Evolutionary conservation across 2,329 filamentous ascomycete species (phyloP).

Genomic region (Fusarium tanahbumbuense): DNA sequence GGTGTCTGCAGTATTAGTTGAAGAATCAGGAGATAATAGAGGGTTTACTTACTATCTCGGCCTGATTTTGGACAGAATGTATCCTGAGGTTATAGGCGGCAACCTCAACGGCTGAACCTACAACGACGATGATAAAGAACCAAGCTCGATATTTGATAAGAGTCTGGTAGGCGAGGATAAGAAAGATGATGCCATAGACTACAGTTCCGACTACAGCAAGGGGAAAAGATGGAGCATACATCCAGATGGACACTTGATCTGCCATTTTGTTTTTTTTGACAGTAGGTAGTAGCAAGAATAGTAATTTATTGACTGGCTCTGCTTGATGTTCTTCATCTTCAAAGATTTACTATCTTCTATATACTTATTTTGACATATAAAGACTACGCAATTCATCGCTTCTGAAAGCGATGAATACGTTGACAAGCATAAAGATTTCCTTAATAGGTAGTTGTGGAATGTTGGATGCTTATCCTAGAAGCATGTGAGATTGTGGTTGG

Average conservation of each 20-base stretch:
- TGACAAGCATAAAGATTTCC: slow-evolving; percentile 4
- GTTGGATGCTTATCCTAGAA: background rate
- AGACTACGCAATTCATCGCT: slow-evolving; percentile 19
- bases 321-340: background rate
- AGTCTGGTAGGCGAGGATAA: slow-evolving; percentile 55
- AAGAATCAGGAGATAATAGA: too few species aligned
- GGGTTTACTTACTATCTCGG: slow-evolving; percentile 48
- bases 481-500: slow-evolving; percentile 12
- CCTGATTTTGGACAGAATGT: slow-evolving; percentile 51
- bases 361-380: slow-evolving; percentile 5
- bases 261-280: slow-evolving; percentile 23
- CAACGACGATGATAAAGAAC: slow-evolving; percentile 57
- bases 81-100: slow-evolving; percentile 55
- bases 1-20: slow-evolving; percentile 44
- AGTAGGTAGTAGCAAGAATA: background rate
- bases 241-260: slow-evolving; percentile 52
- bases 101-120: slow-evolving; percentile 57
- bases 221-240: slow-evolving; percentile 58
- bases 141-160: slow-evolving; percentile 55
- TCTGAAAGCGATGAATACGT: slow-evolving; percentile 38
- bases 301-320: background rate
- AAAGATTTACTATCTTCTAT: background rate
- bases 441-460: background rate
- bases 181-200: slow-evolving; percentile 54
- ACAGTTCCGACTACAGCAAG: slow-evolving; percentile 56